Evolutionary conservation across 352 stramenopile genomes (phyloP).

Genomic region (Globisporangium yorkense): DNA sequence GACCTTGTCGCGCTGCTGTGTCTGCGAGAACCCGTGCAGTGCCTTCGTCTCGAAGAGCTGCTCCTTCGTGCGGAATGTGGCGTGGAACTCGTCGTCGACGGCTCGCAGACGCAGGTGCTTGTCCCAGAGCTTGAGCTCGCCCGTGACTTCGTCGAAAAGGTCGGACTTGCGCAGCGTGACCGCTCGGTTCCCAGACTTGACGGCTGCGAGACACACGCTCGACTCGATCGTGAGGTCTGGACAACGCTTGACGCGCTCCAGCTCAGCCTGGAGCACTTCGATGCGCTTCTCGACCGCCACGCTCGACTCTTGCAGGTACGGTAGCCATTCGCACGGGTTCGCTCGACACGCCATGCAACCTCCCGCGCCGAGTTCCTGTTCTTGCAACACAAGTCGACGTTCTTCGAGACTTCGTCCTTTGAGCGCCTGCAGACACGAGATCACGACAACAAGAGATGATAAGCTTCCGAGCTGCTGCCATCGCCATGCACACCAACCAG

Average conservation of each 20-base stretch:
- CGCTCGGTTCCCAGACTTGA: conserved; percentile 43
- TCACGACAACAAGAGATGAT: neutral
- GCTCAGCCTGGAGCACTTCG: conserved; percentile 52
- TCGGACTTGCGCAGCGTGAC: conserved; percentile 60
- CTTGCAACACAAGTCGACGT: conserved; percentile 48
- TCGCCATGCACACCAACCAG: too few relatives aligned
- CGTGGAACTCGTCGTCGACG: conserved; percentile 92
- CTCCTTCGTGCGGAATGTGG: conserved; percentile 74
- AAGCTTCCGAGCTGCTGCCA: too few relatives aligned
- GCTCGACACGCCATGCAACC: conserved; percentile 81
- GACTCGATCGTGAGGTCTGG: conserved; percentile 44
- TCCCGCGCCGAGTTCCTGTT: conserved; percentile 60
- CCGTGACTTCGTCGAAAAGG: conserved; percentile 67
- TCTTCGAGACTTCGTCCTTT: conserved; percentile 59
- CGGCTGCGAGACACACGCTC: conserved; percentile 46
- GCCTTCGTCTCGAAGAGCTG: conserved; percentile 86
- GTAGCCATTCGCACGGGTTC: conserved; percentile 61
- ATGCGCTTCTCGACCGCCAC: conserved; percentile 51
- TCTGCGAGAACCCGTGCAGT: conserved; percentile 88
- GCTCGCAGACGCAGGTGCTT: conserved; percentile 59
- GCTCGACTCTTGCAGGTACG: conserved; percentile 51
- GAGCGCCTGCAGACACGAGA: conserved; percentile 23
- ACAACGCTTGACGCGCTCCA: conserved; percentile 65
- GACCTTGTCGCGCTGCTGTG: conserved; percentile 76
- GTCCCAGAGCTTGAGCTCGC: conserved; percentile 63